phyloP scores from a whole-genome alignment of 768 basidiomycete genomes.

The Pisolithus albus region DNA sequence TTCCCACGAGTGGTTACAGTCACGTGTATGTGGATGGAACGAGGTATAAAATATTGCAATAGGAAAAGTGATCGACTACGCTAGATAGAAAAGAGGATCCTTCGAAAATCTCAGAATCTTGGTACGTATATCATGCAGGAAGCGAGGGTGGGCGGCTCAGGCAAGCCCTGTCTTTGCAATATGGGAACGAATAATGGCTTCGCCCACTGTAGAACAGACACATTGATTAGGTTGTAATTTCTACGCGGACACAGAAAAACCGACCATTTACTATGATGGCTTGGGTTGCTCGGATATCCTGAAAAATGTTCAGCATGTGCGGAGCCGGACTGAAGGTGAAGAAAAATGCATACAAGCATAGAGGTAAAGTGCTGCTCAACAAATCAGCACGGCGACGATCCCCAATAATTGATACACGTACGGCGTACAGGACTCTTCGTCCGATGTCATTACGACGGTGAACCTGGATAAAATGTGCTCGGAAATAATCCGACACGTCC shows the following conservation, averaged over 20 bases:
- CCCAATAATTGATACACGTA: slow-evolving; percentile 32
- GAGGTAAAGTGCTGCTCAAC: slow-evolving; percentile 55
- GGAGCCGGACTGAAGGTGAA: not conserved
- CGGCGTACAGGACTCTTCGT: slow-evolving; percentile 56
- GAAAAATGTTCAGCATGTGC: slow-evolving; percentile 1
- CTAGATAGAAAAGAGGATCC: not conserved
- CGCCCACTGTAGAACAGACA: slow-evolving; percentile 40
- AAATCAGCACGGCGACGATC: slow-evolving; percentile 7
- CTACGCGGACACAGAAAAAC: slow-evolving; percentile 12
- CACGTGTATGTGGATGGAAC: no score
- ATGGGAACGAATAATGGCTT: slow-evolving; percentile 62
- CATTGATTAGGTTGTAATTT: slow-evolving; percentile 1
- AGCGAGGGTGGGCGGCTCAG: slow-evolving; percentile 6
- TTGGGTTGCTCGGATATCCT: slow-evolving; percentile 66
- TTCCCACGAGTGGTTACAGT: no score
- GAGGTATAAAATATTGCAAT: no score
- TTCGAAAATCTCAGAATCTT: not conserved
- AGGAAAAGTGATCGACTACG: not conserved
- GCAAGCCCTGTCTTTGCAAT: slow-evolving; percentile 46
- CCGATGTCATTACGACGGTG: slow-evolving; percentile 60
- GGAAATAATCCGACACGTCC: slow-evolving; percentile 70
- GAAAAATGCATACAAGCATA: slow-evolving; percentile 46
- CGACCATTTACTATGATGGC: slow-evolving; percentile 56
- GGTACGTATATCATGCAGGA: slow-evolving; percentile 3
- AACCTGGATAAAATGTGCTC: slow-evolving; percentile 75